Evolutionary conservation across 768 basidiomycete genomes (phyloP), one percentile per base, ranked within the genome.

Genomic region (Mycena latifolia): DNA sequence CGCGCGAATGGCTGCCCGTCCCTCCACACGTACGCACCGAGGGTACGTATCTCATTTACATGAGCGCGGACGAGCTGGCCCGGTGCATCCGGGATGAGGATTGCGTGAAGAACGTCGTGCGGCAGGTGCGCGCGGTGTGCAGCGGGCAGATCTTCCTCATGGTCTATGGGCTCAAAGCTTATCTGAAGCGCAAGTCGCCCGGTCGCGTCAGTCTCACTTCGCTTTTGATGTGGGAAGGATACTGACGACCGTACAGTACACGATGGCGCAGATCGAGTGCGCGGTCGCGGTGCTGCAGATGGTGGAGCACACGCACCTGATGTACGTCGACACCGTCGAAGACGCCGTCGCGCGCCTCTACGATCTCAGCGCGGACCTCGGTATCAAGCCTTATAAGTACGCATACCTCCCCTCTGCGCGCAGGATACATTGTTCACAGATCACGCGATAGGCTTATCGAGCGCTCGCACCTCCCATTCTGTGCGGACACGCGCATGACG

Each of bases 331-430:
- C 18, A 61, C 17, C 4, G 39, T 55, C 31, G 33, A 20, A 7
- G 68, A 69, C 28, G 65, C 71, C 18, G 68, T 58, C 15, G 50
- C 37, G 28, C 57, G 65, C 1, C 45, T 72, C 29, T 72, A 67
- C 53, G 65, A 72, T 46, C 47, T 72, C 33, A 67, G 62, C 25
- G 71, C 71, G 59, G 70, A 73, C 68, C 66, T 69, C 52, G 77
- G 76, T 70, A 71, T 74, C 72, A 75, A 74, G 62, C 58, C 63
- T 53, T 74, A 72, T 62, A 69, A 69, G 77, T 78, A 58, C 58
- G 77, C 71, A 63, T 5, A 9, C 14, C 29, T 24, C 39, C 46
- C n/a, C 31, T 24, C n/a, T n/a, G n/a, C n/a, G n/a, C n/a, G n/a
- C n/a, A 56, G 63, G 8, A 39, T 39, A 17, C 37, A 5, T 14